Percentiles rank a stretch among this genome's conserved stretches.
phyloP scores from a whole-genome alignment of 2,329 filamentous ascomycete species.

The Aspergillus sp. region DNA sequence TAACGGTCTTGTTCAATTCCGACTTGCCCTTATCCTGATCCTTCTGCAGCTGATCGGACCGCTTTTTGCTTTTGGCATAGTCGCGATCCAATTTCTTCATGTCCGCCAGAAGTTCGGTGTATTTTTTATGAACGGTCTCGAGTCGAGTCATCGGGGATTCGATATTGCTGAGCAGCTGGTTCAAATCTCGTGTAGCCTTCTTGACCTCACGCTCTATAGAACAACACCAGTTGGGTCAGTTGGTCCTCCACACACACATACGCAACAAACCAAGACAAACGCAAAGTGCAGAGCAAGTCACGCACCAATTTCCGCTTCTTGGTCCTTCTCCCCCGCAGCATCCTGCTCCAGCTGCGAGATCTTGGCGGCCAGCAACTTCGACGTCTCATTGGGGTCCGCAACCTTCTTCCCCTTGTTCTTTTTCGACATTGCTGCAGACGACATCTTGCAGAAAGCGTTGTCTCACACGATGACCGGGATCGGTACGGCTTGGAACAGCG shows the following conservation, averaged over 20 bases:
- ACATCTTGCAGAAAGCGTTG: constrained; percentile 23
- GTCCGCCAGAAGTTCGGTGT: constrained; percentile 80
- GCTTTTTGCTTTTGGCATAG: constrained; percentile 91
- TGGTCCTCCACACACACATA: constrained; percentile 2
- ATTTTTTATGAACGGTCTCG: constrained; percentile 81
- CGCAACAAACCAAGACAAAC: not conserved
- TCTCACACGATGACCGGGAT: not conserved
- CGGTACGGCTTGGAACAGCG: constrained; percentile 34
- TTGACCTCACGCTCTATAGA: constrained; percentile 79
- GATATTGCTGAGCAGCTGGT: constrained; percentile 74
- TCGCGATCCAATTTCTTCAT: constrained; percentile 96
- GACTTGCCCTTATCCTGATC: constrained; percentile 85
- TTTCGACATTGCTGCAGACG: constrained; percentile 52
- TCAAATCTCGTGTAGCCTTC: constrained; percentile 83
- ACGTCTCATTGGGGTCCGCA: constrained; percentile 77
- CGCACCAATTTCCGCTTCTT: constrained; percentile 90
- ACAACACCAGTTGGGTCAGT: constrained; percentile 17
- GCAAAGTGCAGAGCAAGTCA: constrained; percentile 15
- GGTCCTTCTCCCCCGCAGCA: constrained; percentile 85
- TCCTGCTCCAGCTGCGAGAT: constrained; percentile 94
- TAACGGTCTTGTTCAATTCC: constrained; percentile 82
- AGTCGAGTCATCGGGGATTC: constrained; percentile 89
- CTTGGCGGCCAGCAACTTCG: constrained; percentile 82
- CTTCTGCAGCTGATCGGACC: constrained; percentile 87
- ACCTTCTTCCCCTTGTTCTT: constrained; percentile 80